Evolutionary conservation across 177 flowering plant genomes (phyloP).

Genomic region (Vitis hybrid): DNA sequence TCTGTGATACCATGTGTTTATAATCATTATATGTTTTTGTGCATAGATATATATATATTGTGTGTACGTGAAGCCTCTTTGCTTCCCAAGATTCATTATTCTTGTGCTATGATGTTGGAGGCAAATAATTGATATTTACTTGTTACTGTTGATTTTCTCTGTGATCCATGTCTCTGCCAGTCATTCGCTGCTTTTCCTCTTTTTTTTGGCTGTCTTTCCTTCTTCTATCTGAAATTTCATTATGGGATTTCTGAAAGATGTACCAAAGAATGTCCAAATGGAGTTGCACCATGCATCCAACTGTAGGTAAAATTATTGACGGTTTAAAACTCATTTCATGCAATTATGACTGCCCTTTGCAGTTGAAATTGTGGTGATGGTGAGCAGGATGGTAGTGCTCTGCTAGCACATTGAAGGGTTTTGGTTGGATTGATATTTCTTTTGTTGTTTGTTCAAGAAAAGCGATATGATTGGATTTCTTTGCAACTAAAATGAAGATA

Average conservation of each 20-base stretch:
- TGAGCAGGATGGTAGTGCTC: neutral
- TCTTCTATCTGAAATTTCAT: too few species aligned
- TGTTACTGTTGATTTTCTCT: too few species aligned
- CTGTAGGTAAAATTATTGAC: neutral
- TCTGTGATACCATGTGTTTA: constrained; percentile 6
- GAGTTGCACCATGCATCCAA: neutral
- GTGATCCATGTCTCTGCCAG: neutral
- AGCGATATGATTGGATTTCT: too few species aligned
- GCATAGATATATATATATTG: constrained; percentile 12
- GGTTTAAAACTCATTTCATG: neutral
- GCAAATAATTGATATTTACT: too few species aligned
- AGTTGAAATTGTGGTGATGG: too few species aligned
- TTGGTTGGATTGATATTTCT: too few species aligned
- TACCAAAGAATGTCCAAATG: neutral
- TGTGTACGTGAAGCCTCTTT: neutral
- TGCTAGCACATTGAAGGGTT: too few species aligned
- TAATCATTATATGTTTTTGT: constrained; percentile 1
- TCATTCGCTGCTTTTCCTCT: neutral
- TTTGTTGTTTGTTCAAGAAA: too few species aligned
- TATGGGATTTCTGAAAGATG: neutral
- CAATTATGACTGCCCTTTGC: neutral
- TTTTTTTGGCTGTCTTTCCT: neutral
- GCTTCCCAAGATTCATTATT: constrained; percentile 3
- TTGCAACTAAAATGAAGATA: too few species aligned
- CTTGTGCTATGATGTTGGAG: too few species aligned